Base-by-base conservation (phyloP, 2,329 filamentous ascomycete species). In the Hypoxylon sp. region DNA sequence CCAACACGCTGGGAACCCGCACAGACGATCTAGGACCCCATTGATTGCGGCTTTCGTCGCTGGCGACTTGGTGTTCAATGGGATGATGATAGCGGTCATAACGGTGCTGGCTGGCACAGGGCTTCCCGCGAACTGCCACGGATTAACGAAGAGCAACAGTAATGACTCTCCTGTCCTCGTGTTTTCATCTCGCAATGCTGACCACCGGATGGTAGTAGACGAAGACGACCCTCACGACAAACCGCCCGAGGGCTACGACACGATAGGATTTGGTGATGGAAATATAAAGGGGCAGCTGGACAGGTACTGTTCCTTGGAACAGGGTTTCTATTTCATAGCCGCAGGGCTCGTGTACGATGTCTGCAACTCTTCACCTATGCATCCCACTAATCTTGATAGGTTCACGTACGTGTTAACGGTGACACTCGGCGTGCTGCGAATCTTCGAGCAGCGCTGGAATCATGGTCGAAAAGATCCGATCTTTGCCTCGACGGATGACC, bases 111-210 rank as follows among this genome's bases (percentile, higher is more conserved):
- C 78, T 30, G 68, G 67, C 7, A 67, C 71, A 1, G 78, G 78
- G 5, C 68, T 80, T 2, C 79, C 79, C 0, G 58, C 69, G 0
- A 72, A 78, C 53, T 80, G 79, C 30, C 68, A 63, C 18, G 77
- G 78, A 26, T 59, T 80, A 42, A 77, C 75, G 24, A 62, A 53
- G 24, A 16, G 26, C 22, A 61, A 75, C 60, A 65, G 70, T 73
- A 62, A 61, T 65, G 58, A 40, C 26, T 46, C n/a, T 4, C 16
- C 6, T 38, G 16, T 14, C 26, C 46, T 12, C 20, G 9, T n/a
- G 26, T 20, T 26, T 33, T 26, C 11, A 45, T 45, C 8, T 22
- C 46, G 45, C 42, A 7, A 24, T 58, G 44, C 53, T 67, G 9
- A 68, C 46, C 24, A 28, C 42, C 40, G 44, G 9, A 14, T 18